phyloP scores from a whole-genome alignment of 768 basidiomycete genomes.

The Lentinula detonsa region DNA sequence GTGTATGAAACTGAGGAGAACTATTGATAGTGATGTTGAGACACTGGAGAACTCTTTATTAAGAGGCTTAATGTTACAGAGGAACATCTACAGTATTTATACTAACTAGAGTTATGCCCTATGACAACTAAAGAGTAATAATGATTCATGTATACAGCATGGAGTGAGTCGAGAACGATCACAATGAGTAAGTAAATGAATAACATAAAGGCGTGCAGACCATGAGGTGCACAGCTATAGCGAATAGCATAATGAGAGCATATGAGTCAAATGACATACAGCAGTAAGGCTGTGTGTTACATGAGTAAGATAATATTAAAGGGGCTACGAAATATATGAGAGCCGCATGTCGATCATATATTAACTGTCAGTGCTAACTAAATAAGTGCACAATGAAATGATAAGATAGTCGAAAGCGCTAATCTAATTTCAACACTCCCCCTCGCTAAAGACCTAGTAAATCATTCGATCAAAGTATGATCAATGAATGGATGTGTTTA shows the following conservation, averaged over 20 bases:
- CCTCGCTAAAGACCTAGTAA: no score
- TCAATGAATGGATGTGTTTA: no score
- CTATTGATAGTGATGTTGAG: background rate
- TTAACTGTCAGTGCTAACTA: no score
- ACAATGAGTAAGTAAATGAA: no score
- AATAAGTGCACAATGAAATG: background rate
- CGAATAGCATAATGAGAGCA: background rate
- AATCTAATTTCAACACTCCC: background rate
- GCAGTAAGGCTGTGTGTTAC: background rate
- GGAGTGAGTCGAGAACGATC: background rate
- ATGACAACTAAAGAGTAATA: background rate
- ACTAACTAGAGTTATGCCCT: background rate
- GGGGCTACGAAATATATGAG: no score
- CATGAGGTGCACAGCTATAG: background rate
- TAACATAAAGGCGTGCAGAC: no score
- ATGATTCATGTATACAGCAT: background rate
- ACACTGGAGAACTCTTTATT: background rate
- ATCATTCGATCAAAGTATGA: no score
- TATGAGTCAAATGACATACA: background rate
- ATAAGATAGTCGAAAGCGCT: background rate
- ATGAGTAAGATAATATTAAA: background rate
- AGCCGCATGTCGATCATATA: no score
- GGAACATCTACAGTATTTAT: background rate
- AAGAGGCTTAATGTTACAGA: background rate
- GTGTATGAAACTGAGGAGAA: background rate